Evolutionary conservation across 257 asterid genomes (phyloP).

Genomic region (Primulina tabacum): DNA sequence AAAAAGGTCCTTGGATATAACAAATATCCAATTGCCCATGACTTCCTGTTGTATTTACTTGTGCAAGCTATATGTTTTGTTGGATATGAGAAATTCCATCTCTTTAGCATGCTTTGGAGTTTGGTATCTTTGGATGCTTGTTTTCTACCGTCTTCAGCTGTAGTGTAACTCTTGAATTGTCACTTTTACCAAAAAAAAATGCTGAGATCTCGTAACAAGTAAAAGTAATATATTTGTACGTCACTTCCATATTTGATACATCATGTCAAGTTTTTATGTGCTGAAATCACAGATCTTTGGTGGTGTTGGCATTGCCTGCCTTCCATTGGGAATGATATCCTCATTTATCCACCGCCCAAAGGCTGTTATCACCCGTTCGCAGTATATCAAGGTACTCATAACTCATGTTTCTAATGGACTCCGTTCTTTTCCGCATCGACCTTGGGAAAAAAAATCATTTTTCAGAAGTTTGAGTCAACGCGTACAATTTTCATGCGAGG

Average conservation of each 20-base stretch:
- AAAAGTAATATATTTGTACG: conserved; percentile 2
- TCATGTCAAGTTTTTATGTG: conserved; percentile 25
- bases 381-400: conserved; percentile 81
- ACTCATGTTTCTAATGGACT: conserved; percentile 3
- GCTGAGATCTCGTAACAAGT: background rate
- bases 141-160: conserved; percentile 12
- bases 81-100: conserved; percentile 14
- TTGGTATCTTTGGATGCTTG: conserved; percentile 11
- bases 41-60: conserved; percentile 4
- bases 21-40: conserved; percentile 1
- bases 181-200: background rate
- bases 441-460: conserved; percentile 2
- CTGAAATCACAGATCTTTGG: conserved; percentile 75
- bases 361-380: conserved; percentile 99
- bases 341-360: conserved; percentile 95
- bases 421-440: conserved; percentile 12
- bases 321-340: conserved; percentile 88
- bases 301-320: conserved; percentile 97
- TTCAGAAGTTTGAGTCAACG: conserved; percentile 5
- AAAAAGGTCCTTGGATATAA: background rate
- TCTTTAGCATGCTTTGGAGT: conserved; percentile 2
- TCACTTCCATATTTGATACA: conserved; percentile 20
- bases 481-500: conserved; percentile 20
- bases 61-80: conserved; percentile 7
- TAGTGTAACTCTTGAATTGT: background rate